Base-by-base conservation (phyloP, 148 eudicot species). In the Chenopodium berlandieri region DNA sequence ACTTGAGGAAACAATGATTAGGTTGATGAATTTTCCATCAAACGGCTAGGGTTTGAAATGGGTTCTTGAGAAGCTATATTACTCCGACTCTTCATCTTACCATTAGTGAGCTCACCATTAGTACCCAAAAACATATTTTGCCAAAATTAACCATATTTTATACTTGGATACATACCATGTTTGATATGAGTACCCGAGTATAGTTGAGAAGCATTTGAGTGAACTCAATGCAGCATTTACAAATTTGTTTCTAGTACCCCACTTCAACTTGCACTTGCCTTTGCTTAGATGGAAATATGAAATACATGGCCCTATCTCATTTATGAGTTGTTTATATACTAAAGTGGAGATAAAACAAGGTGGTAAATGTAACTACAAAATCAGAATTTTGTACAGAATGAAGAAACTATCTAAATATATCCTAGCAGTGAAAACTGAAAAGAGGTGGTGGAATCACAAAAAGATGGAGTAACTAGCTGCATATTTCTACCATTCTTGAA, bases 211-310 rank as follows among this genome's bases (percentile, higher is more conserved):
- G 70, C 75, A 68, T 79, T 73, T 75, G 78, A 62, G 78, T 75
- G 40, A 63, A 67, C 27, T 34, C 48, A 62, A 46, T 80, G 71
- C 71, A 80, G 76, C 3, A 62, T 40, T 47, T 47, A 47, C 80
- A 23, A 76, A 75, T 22, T 32, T 31, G 71, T 63, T 71, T 44
- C 30, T 68, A 70, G 72, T 69, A 84, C 82, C 80, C 80, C 71
- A 84, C 86, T 80, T 75, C 79, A 52, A 80, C 69, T 22, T 75
- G 54, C 71, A 84, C 83, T 80, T 75, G 82, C 63, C 83, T 75
- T 22, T 75, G 54, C 80, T 80, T 75, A 80, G 76, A 58, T 75
- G 48, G 47, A 64, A 71, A 80, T 69, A 58, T 75, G 48, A 62
- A 64, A 76, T 50, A 34, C 65, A 84, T 47, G 80, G 83, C 75